Evolutionary conservation across 192 early-diverging fungal genomes (phyloP), one percentile per base, ranked within the genome.

Genomic region (Tieghemiomyces parasiticus): DNA sequence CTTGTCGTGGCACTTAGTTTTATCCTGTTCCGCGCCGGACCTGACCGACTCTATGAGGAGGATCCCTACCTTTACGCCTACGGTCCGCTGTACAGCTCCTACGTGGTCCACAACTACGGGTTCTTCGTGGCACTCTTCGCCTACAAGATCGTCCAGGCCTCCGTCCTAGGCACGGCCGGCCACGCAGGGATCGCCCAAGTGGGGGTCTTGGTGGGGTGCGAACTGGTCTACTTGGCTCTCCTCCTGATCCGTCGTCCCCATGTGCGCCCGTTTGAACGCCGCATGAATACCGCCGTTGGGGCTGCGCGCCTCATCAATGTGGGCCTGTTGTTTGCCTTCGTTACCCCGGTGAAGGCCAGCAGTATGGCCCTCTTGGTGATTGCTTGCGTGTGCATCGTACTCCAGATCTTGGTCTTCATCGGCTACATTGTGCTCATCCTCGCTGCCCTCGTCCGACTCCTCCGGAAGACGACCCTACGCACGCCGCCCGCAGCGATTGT

Each of bases 41-140:
- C 35, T 13, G 19, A 4, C 32, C 16, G 10, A 20, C 4, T 58
- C 12, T 58, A 58, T 28, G 22, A 19, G 4, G 4, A 58, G n/a
- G 55, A 34, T 26, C 55, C 34, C 0, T 58, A 35, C 35, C 35
- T 58, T 30, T 58, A 58, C 33, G n/a, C 34, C 33, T 58, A 35
- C 33, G 55, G 55, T 1, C 32, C 55, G 13, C 33, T 58, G 31
- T 58, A 58, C 26, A 25, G n/a, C 1, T 16, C 16, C n/a, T 58
- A 58, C n/a, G 22, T 9, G 4, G 22, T 24, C 2, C 16, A 58
- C 24, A 58, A 30, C 10, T 58, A 58, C 35, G 33, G 34, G 34
- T 58, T 58, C 35, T 58, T 58, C 33, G 55, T 34, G 55, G 28
- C 35, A 19, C 22, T 58, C 3, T 58, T 58, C 33, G 55, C 33